Conservation (phyloP, 2,329 filamentous ascomycete genomes). For the Penicillium sp. region DNA sequence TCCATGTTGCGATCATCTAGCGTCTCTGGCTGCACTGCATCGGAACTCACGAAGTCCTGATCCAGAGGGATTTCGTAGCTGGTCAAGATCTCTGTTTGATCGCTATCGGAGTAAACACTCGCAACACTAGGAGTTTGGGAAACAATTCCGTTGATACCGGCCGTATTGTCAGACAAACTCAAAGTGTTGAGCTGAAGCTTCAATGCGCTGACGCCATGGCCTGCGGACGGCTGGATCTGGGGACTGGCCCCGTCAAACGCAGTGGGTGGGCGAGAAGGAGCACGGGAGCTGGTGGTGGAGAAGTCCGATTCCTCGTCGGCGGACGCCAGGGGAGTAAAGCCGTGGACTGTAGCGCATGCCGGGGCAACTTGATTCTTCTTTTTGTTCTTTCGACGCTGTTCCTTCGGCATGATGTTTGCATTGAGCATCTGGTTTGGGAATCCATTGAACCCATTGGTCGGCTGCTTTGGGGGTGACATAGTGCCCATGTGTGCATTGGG, state of each 20-base stretch:
- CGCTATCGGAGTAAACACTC: conserved; percentile 61
- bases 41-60: conserved; percentile 75
- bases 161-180: conserved; percentile 62
- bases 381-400: conserved; percentile 43
- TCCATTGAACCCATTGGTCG: conserved; percentile 23
- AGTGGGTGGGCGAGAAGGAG: conserved; percentile 18
- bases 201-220: conserved; percentile 76
- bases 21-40: conserved; percentile 40
- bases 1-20: conserved; percentile 37
- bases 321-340: conserved; percentile 46
- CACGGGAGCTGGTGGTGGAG: conserved; percentile 37
- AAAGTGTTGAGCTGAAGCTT: conserved; percentile 79
- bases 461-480: conserved; percentile 20
- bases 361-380: conserved; percentile 36
- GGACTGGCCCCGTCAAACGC: conserved; percentile 44
- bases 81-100: conserved; percentile 68
- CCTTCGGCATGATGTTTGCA: conserved; percentile 27
- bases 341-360: conserved; percentile 43
- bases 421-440: conserved; percentile 34
- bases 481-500: conserved; percentile 31
- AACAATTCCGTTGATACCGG: conserved; percentile 51
- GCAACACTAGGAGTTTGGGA: conserved; percentile 54
- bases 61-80: conserved; percentile 85
- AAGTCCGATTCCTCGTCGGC: conserved; percentile 49
- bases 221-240: conserved; percentile 51